These are phyloP conservation scores for Solanum gandarillasii DNA, from an alignment of 257 asterid genomes.

Conservation along the genomic window DNA sequence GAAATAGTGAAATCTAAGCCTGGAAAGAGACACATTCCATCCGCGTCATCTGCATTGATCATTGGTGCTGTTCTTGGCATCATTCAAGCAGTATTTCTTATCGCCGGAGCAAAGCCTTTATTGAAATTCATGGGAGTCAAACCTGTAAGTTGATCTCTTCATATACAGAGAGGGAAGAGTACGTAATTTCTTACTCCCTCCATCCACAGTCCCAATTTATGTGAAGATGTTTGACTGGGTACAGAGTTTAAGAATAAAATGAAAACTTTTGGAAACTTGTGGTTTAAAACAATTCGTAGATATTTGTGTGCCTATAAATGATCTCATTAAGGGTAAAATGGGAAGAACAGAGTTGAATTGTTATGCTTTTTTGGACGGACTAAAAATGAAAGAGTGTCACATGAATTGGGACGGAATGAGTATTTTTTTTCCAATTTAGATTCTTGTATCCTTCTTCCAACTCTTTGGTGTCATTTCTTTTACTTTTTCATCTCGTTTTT, in stretches of 20 bases:
- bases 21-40: conserved; percentile 50
- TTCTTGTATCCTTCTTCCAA: not conserved
- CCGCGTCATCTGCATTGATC: conserved; percentile 62
- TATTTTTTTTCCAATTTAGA: not conserved
- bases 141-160: conserved; percentile 25
- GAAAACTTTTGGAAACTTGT: not conserved
- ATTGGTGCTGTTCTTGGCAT: conserved; percentile 61
- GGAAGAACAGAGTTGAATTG: not conserved
- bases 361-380: not conserved
- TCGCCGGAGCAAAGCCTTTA: conserved; percentile 45
- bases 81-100: conserved; percentile 45
- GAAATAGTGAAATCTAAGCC: conserved; percentile 17
- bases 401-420: not conserved
- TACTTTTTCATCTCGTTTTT: not conserved
- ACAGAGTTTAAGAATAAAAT: not conserved
- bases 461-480: not conserved
- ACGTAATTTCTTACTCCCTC: not conserved
- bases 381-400: not conserved
- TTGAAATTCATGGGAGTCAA: conserved; percentile 68
- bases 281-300: not conserved
- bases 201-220: not conserved
- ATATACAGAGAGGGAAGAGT: not conserved
- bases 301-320: not conserved
- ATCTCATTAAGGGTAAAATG: not conserved
- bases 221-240: not conserved